Base-by-base conservation (phyloP, 208 protist genomes). In the Sergeia podlipaevii region DNA sequence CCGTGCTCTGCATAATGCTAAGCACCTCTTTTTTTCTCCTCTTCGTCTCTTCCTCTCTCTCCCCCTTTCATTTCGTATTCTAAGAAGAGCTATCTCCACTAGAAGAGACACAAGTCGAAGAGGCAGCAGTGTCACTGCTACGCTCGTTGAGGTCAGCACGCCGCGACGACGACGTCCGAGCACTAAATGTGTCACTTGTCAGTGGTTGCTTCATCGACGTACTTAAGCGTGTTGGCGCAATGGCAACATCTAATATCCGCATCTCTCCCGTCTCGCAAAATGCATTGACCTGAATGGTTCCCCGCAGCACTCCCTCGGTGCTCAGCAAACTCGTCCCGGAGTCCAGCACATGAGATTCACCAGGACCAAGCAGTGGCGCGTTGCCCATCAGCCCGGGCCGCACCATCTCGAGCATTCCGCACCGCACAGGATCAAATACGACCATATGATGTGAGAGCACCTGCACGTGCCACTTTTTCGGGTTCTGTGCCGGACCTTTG, bases 201-300 rank as follows among this genome's bases (percentile, higher is more conserved):
- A 15, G 24, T 24, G 43, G 20, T 26, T 7, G 10, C 32, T 5
- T 44, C 41, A 38, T 55, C 43, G 23, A 46, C 15, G 53, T 60
- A 38, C 68, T 63, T 15, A 94, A 59, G 18, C 77, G 66, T 26
- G 81, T 90, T 4, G 88, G 88, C 26, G 74, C 65, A 23, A 95
- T 75, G 0, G 67, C 66, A 1, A 88, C 70, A 42, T 95, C 88
- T 2, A 95, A 67, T 47, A 64, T 70, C 20, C 79, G 67, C 45
- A 80, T 70, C 55, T 84, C 71, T 1, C 82, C 84, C 2, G 67
- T 65, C 30, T 87, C 78, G 54, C 89, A 82, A 55, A 86, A 88
- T 13, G 69, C 64, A 37, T 87, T 86, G 21, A 96, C 47, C 57
- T 96, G 89, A 43, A 96, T 78, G 0, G 86, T 91, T 4, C 89